Percentiles rank a stretch among this genome's conserved stretches.
Evolutionary conservation across 1,284 basidiomycete species (phyloP).

Genomic region (Omphalotus olearius): DNA sequence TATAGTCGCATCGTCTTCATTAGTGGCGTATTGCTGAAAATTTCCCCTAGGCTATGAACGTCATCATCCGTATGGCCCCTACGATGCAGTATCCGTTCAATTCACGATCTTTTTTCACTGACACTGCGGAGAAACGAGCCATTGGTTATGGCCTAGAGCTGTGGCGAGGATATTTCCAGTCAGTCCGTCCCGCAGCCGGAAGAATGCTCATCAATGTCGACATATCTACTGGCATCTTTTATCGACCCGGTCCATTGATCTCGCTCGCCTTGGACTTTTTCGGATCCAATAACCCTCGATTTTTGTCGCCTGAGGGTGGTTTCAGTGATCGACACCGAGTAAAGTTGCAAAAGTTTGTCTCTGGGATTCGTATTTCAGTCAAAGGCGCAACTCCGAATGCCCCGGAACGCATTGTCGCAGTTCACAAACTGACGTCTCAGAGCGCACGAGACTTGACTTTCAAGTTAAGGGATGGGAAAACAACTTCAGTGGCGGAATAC

Average conservation of each 20-base stretch:
- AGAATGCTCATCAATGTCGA: slow-evolving; percentile 59
- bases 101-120: slow-evolving; percentile 58
- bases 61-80: slow-evolving; percentile 59
- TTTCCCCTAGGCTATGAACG: slow-evolving; percentile 47
- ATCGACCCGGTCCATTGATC: slow-evolving; percentile 35
- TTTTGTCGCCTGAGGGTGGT: slow-evolving; percentile 30
- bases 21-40: not conserved
- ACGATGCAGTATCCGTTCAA: slow-evolving; percentile 55
- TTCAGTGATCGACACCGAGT: slow-evolving; percentile 44
- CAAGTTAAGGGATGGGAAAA: slow-evolving; percentile 35
- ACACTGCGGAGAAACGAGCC: slow-evolving; percentile 39
- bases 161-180: slow-evolving; percentile 45
- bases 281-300: slow-evolving; percentile 31
- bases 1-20: slow-evolving; percentile 1
- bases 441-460: slow-evolving; percentile 42
- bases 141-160: slow-evolving; percentile 37
- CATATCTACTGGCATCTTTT: slow-evolving; percentile 61
- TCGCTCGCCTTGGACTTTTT: slow-evolving; percentile 45
- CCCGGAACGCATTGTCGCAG: slow-evolving; percentile 27
- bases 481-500: slow-evolving; percentile 47
- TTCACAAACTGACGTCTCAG: slow-evolving; percentile 39
- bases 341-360: slow-evolving; percentile 43
- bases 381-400: slow-evolving; percentile 9
- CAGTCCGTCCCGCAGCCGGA: slow-evolving; percentile 51
- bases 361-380: slow-evolving; percentile 35